Base-by-base conservation (phyloP, 441 rosid species). In the Euphorbia schlechtendalii region DNA sequence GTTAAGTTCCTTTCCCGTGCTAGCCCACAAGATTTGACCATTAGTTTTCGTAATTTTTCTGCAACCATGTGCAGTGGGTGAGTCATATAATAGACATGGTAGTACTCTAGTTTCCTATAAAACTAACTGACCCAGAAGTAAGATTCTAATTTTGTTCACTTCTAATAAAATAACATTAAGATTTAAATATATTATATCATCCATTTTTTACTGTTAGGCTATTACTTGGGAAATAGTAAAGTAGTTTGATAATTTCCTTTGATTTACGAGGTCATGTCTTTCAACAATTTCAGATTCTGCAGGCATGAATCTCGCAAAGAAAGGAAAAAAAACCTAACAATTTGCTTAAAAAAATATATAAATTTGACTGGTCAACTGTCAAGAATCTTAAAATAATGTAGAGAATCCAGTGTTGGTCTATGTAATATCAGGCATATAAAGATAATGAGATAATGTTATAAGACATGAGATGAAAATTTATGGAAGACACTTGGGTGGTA, bases 321-420 rank as follows among this genome's bases (percentile, higher is more conserved):
- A 55, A 41, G 24, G 5, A 7, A n/a, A 40, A 20, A 53, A 53
- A 27, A 27, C 30, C 30, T 27, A 27, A 27, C 30, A 27, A 27
- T 1, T 9, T 28, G 41, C 5, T 11, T 52, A 8, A 21, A 21
- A n/a, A 22, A 52, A 2, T 27, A 27, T 27, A 21, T 21, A 52
- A 28, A 15, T 27, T 52, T 36, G 71, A 62, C 66, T 25, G 54
- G 75, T 72, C 74, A 66, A 59, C 55, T 49, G 62, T 67, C 75
- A 57, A 58, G 40, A 46, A 36, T 30, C 30, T 27, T 60, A 38
- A 20, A 52, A 52, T 8, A 52, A 22, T 52, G 27, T 22, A 10
- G 56, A 52, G 28, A 52, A 52, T 52, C 11, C 56, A 52, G 56
- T 8, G 30, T 22, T 22, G 27, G 13, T 21, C 61, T 27, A 40